A percentile compares a stretch with the other conserved stretches of the same genome.
Conservation (phyloP, 805 yeast genomes). For the Wickerhamiella bombiphila region DNA sequence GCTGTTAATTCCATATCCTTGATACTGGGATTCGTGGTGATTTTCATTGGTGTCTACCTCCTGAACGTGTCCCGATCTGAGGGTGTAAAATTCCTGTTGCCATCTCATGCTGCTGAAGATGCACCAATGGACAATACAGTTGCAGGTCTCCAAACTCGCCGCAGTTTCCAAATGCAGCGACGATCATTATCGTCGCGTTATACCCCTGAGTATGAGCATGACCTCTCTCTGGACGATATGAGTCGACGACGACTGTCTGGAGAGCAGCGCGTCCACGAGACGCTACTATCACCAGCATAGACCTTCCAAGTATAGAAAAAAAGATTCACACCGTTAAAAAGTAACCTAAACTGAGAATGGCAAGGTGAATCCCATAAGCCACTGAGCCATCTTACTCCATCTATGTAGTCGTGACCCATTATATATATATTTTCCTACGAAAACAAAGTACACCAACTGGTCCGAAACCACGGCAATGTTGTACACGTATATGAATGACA, state of each 20-base stretch:
- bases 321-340: no score
- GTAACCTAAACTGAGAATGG: no score
- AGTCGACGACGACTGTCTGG: slow-evolving; percentile 6
- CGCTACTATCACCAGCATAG: slow-evolving; percentile 13
- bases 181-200: slow-evolving; percentile 8
- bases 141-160: slow-evolving; percentile 60
- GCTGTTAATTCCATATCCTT: slow-evolving; percentile 68
- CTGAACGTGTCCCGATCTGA: slow-evolving; percentile 57
- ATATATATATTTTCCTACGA: background rate
- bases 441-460: background rate
- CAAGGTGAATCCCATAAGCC: no score
- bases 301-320: no score
- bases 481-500: background rate
- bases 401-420: background rate
- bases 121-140: slow-evolving; percentile 77
- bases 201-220: slow-evolving; percentile 2
- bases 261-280: slow-evolving; percentile 11
- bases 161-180: slow-evolving; percentile 56
- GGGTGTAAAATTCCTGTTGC: slow-evolving; percentile 20
- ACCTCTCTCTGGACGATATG: slow-evolving; percentile 6
- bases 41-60: slow-evolving; percentile 75
- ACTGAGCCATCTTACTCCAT: no score
- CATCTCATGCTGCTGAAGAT: slow-evolving; percentile 46
- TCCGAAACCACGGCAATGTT: background rate
- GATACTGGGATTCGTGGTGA: slow-evolving; percentile 71